phyloP scores from a whole-genome alignment of 768 basidiomycete species.

The Russula lepida region DNA sequence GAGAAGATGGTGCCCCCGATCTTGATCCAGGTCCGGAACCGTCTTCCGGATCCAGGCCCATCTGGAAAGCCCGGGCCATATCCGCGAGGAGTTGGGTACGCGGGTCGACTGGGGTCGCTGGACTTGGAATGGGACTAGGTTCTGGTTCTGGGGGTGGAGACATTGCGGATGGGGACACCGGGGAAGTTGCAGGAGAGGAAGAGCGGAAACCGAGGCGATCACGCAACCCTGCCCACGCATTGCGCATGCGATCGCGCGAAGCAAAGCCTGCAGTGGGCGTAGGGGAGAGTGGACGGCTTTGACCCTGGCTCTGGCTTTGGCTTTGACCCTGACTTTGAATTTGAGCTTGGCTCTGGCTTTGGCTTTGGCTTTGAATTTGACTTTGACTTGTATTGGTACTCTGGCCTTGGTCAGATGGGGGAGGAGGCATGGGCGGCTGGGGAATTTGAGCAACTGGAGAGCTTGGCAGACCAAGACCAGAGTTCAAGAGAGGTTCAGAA shows the following conservation, averaged over 20 bases:
- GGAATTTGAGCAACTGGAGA: constrained; percentile 16
- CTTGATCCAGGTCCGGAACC: constrained; percentile 1
- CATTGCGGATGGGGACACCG: not conserved
- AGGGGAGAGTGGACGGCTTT: constrained; percentile 33
- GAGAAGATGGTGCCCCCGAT: not conserved
- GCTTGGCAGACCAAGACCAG: constrained; percentile 39
- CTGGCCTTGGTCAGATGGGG: not conserved
- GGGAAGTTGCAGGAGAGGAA: not conserved
- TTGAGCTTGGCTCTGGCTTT: not conserved
- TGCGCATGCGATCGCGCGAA: constrained; percentile 41
- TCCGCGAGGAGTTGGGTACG: constrained; percentile 68
- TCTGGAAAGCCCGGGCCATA: constrained; percentile 74
- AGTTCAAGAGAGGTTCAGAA: constrained; percentile 53
- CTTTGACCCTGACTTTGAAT: constrained; percentile 18
- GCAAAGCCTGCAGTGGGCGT: constrained; percentile 34
- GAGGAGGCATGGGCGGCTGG: not conserved
- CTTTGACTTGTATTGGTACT: too few species aligned
- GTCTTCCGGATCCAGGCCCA: constrained; percentile 40
- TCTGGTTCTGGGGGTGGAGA: constrained; percentile 6
- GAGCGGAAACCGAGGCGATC: constrained; percentile 50
- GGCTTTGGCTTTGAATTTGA: not conserved
- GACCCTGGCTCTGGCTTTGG: not conserved
- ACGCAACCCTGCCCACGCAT: constrained; percentile 59
- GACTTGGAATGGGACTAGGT: not conserved
- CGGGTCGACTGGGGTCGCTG: constrained; percentile 30